Percentiles rank a stretch among this genome's conserved stretches.
Conservation (phyloP, 306 rosid genomes). For the Elaeagnus macrophylla region DNA sequence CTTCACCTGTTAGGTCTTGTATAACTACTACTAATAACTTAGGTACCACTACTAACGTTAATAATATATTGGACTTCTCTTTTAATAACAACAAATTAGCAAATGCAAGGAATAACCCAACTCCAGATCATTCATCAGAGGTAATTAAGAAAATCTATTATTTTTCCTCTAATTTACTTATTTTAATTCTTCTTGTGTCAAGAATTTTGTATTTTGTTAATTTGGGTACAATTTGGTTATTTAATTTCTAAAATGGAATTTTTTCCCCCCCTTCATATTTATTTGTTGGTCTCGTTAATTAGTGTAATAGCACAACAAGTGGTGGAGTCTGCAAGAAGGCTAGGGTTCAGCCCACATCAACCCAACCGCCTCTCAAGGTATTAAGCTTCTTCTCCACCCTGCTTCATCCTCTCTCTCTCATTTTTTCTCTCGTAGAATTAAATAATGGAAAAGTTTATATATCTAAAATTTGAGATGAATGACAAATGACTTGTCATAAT, state of each 20-base stretch:
- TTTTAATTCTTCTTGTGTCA: background rate
- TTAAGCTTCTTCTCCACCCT: background rate
- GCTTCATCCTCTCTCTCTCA: background rate
- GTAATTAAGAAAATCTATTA: constrained; percentile 24
- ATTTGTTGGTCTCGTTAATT: constrained; percentile 3
- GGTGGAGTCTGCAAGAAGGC: constrained; percentile 58
- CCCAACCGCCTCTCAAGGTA: constrained; percentile 76
- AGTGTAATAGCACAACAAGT: constrained; percentile 44
- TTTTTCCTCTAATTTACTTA: background rate
- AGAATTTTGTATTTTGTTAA: background rate
- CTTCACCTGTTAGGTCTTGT: constrained; percentile 45
- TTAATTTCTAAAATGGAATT: background rate
- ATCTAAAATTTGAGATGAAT: too few relatives aligned
- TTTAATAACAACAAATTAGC: constrained; percentile 30
- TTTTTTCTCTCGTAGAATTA: background rate
- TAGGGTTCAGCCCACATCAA: constrained; percentile 59
- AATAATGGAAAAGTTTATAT: too few relatives aligned
- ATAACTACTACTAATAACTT: constrained; percentile 40
- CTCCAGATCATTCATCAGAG: constrained; percentile 43
- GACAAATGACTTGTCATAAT: too few relatives aligned
- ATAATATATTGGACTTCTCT: constrained; percentile 54
- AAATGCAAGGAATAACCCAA: constrained; percentile 19
- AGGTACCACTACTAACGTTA: background rate
- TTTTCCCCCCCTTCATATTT: background rate
- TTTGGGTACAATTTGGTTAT: background rate